Evolutionary conservation across 1,139 yeast genomes (phyloP).

Genomic region (Diutina rugosa): DNA sequence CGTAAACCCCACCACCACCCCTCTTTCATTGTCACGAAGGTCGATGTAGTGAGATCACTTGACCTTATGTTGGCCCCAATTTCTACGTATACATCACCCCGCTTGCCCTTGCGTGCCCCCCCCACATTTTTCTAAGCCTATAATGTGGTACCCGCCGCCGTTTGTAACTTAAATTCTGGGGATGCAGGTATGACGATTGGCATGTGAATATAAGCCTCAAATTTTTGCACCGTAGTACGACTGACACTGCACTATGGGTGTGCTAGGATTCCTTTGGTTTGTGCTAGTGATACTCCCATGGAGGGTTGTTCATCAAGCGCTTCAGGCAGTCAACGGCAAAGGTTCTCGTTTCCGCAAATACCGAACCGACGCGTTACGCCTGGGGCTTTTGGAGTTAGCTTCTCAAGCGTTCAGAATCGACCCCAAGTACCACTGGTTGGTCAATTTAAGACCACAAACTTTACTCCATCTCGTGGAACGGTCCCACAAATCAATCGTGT

Average conservation of each 20-base stretch:
- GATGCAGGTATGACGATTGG: neutral
- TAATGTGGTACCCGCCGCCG: neutral
- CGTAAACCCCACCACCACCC: too few relatives aligned
- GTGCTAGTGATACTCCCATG: neutral
- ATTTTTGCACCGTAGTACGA: neutral
- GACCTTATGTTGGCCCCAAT: neutral
- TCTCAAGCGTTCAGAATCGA: neutral
- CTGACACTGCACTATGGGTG: neutral
- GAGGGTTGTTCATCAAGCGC: neutral
- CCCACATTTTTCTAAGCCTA: neutral
- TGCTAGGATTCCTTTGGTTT: neutral
- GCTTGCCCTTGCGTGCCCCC: neutral
- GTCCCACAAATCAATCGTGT: neutral
- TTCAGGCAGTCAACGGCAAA: neutral
- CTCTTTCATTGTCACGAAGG: too few relatives aligned
- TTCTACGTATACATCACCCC: neutral
- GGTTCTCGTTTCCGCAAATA: slow-evolving; percentile 1
- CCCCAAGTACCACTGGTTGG: neutral
- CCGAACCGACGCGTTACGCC: neutral
- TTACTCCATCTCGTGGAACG: neutral
- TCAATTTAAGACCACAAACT: neutral
- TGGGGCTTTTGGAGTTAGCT: neutral
- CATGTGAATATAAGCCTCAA: neutral
- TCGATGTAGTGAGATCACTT: too few relatives aligned
- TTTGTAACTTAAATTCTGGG: neutral